phyloP scores from a whole-genome alignment of 441 rosid genomes.

The Aquilaria agallochum region DNA sequence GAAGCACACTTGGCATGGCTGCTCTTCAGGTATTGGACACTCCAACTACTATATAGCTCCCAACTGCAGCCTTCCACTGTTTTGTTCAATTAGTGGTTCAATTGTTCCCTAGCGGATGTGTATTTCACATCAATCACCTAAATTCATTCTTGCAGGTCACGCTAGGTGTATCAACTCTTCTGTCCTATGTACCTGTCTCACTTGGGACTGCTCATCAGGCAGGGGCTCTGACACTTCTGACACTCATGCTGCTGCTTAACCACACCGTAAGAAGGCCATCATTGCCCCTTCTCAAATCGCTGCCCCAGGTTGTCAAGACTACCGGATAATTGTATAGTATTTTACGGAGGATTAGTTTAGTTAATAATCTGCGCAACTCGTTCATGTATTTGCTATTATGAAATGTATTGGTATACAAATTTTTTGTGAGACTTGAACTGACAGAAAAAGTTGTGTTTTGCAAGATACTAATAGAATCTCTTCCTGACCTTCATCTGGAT shows the following conservation, averaged over 20 bases:
- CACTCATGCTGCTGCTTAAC: slow-evolving; percentile 68
- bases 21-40: slow-evolving; percentile 58
- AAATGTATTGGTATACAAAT: no score
- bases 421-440: no score
- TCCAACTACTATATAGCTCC: no score
- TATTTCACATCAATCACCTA: no score
- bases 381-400: no score
- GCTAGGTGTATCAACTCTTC: slow-evolving; percentile 82
- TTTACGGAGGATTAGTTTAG: neutral
- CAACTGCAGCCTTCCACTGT: neutral
- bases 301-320: slow-evolving; percentile 65
- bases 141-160: slow-evolving; percentile 49
- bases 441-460: no score
- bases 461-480: no score
- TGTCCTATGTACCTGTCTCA: slow-evolving; percentile 82
- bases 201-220: slow-evolving; percentile 90
- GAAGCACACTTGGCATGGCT: slow-evolving; percentile 79
- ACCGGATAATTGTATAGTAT: slow-evolving; percentile 5
- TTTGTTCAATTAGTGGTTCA: no score
- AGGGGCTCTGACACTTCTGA: slow-evolving; percentile 80
- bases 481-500: no score
- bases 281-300: slow-evolving; percentile 59
- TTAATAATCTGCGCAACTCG: no score
- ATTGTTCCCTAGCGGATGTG: neutral
- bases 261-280: slow-evolving; percentile 84